Base-by-base conservation (phyloP, 78 protist species). In the Cavenderia fasciculata region DNA sequence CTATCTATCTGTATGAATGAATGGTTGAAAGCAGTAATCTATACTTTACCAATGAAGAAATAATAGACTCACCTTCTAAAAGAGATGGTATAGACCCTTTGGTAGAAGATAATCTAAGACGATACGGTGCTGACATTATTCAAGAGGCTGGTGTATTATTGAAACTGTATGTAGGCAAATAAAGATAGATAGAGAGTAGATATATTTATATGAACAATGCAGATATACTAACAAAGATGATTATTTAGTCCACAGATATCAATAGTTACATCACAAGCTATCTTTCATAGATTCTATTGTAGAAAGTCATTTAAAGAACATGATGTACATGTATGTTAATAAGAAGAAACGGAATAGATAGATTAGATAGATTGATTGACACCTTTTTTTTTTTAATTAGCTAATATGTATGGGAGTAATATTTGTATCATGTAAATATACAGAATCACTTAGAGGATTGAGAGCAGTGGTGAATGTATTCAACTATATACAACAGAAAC, bases 251-350 rank as follows among this genome's bases (percentile, higher is more conserved):
- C 96, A 40, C 97, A 95, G 44, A 31, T 94, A 57, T 79, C 96
- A 33, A 95, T 96, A 1, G 96, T 94, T 43, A 95, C 98, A 19
- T 95, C 96, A 7, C 86, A 86, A 16, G 95, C 95, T 14, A 95
- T 82, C 63, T 94, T 93, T 78, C 98, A 97, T n/a, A 84, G 98
- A 49, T 96, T 97, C 44, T 97, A 74, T 68, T 75, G 85, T 43
- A 33, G 85, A 43, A 51, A 82, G 44, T 92, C 96, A 41, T 82
- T 92, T 77, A 86, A 68, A 65, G 54, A 68, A 11, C 86, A 57
- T 47, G 94, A 92, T 33, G 78, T 84, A 18, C 54, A 78, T 2
- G 82, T 85, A 47, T 38, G 63, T 7, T 43, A 31, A 29, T 29
- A 54, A 1, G 97, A 95, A 59, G 97, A 94, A 41, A 85, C 86